phyloP scores from a whole-genome alignment of 176 grass and related monocot species.

The Poa annua region DNA sequence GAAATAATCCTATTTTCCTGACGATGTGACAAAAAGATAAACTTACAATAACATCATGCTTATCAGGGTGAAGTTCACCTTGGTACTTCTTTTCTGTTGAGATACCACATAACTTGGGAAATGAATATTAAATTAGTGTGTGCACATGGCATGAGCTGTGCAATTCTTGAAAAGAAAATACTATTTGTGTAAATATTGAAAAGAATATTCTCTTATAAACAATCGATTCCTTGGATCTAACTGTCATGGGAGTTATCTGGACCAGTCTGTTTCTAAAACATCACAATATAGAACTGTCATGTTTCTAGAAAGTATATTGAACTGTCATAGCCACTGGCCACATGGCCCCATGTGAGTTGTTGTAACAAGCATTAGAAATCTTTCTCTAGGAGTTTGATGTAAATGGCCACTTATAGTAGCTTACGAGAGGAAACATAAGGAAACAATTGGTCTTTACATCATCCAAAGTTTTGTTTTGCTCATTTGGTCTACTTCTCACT shows the following conservation, averaged over 20 bases:
- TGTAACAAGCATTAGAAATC: not conserved
- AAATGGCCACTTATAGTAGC: not conserved
- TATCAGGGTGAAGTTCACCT: slow-evolving; percentile 85
- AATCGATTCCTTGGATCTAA: not conserved
- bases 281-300: not conserved
- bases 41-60: too few species aligned
- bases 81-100: slow-evolving; percentile 38
- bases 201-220: not conserved
- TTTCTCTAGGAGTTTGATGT: not conserved
- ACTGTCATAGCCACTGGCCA: not conserved
- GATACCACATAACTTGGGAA: not conserved
- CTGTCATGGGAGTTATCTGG: not conserved
- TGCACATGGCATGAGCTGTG: slow-evolving; percentile 50
- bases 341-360: not conserved
- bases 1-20: not conserved
- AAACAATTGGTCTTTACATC: not conserved
- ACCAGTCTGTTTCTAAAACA: slow-evolving; percentile 13
- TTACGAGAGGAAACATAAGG: not conserved
- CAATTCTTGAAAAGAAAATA: not conserved
- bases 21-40: not conserved
- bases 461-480: not conserved
- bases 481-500: not conserved
- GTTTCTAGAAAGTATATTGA: not conserved
- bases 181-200: too few species aligned
- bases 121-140: slow-evolving; percentile 8